phyloP scores from a whole-genome alignment of 1,284 basidiomycete species.

The Ceratobasidium sp. region DNA sequence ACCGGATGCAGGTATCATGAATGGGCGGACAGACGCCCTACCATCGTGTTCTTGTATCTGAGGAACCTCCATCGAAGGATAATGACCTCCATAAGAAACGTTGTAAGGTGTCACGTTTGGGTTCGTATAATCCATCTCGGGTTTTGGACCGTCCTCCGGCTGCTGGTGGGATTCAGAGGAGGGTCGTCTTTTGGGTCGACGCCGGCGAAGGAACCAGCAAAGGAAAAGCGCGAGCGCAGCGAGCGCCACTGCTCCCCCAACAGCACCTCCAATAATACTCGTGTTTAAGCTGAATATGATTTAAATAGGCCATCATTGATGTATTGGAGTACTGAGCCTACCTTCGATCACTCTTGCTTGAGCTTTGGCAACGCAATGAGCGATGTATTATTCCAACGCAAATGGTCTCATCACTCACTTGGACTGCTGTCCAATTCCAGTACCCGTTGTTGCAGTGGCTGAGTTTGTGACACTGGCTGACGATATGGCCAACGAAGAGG shows the following conservation, averaged over 20 bases:
- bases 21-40: background rate
- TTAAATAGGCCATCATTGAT: background rate
- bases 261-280: background rate
- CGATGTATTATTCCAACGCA: background rate
- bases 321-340: background rate
- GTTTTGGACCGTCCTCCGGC: background rate
- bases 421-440: conserved; percentile 7
- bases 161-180: background rate
- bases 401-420: background rate
- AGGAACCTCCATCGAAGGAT: background rate
- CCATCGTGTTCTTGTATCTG: background rate
- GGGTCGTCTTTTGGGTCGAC: background rate
- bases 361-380: background rate
- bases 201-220: conserved; percentile 14
- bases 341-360: background rate
- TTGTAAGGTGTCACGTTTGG: background rate
- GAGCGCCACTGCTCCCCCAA: background rate
- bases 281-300: background rate
- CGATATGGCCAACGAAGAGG: background rate
- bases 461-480: background rate
- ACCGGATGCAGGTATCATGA: background rate
- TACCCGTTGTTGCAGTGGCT: background rate
- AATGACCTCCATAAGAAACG: background rate
- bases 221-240: background rate
- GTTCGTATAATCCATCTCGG: background rate